Evolutionary conservation across 768 basidiomycete genomes (phyloP).

Genomic region (Boletus subcaerulescens): DNA sequence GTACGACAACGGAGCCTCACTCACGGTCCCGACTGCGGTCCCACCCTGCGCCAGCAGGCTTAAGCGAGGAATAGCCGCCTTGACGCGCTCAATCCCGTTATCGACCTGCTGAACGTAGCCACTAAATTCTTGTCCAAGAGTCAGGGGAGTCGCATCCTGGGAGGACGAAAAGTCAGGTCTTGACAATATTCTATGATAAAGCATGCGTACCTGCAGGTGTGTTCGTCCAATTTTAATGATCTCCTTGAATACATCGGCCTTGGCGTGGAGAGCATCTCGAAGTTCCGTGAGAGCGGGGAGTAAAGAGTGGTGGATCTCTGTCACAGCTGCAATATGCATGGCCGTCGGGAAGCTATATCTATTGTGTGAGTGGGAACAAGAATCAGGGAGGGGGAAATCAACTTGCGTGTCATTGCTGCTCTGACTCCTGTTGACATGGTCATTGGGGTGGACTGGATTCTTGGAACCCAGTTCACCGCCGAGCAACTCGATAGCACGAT

Average conservation of each 20-base stretch:
- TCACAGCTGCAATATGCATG: conserved; percentile 97
- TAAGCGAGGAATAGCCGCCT: conserved; percentile 78
- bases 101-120: conserved; percentile 95
- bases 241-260: conserved; percentile 77
- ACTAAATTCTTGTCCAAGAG: conserved; percentile 97
- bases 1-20: conserved; percentile 21
- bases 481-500: conserved; percentile 94
- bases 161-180: conserved; percentile 1
- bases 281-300: conserved; percentile 85
- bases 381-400: neutral
- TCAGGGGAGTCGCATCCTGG: conserved; percentile 95
- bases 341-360: conserved; percentile 87
- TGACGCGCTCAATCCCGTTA: conserved; percentile 84
- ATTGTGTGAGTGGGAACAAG: neutral
- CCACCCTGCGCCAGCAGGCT: conserved; percentile 94
- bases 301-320: conserved; percentile 74
- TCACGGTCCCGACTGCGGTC: conserved; percentile 95
- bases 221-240: conserved; percentile 99
- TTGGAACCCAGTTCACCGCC: conserved; percentile 95
- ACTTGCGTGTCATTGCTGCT: conserved; percentile 97
- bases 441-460: conserved; percentile 97
- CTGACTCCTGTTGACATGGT: conserved; percentile 99
- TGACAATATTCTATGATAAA: neutral
- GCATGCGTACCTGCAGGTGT: conserved; percentile 68
- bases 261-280: conserved; percentile 78